A percentile compares a stretch with the other conserved stretches of the same genome.
Evolutionary conservation across 805 yeast species (phyloP).

Genomic region (Jamesozyma jinghongensis): DNA sequence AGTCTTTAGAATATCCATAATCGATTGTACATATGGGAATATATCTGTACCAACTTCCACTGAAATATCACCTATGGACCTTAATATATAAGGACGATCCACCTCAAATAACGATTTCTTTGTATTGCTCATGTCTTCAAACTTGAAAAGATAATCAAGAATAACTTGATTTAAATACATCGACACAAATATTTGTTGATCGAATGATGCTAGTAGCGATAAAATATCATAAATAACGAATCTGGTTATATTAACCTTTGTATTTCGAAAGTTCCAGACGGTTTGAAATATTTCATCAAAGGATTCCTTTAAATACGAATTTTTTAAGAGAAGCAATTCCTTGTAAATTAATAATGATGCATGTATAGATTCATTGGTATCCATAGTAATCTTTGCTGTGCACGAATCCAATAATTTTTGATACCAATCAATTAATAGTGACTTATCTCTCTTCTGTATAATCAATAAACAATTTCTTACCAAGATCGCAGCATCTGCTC

Average conservation of each 20-base stretch:
- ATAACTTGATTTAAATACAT: constrained; percentile 70
- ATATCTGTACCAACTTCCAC: constrained; percentile 63
- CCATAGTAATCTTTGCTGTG: constrained; percentile 40
- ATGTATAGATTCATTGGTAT: constrained; percentile 58
- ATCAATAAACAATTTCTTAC: constrained; percentile 65
- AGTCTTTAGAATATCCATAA: constrained; percentile 68
- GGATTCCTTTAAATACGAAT: constrained; percentile 56
- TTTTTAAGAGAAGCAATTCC: constrained; percentile 63
- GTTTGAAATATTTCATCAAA: constrained; percentile 69
- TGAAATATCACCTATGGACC: constrained; percentile 74
- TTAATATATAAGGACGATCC: constrained; percentile 64
- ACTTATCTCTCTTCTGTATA: constrained; percentile 66
- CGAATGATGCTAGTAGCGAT: constrained; percentile 69
- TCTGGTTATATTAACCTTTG: constrained; percentile 60
- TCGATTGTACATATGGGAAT: constrained; percentile 76
- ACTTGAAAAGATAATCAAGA: constrained; percentile 64
- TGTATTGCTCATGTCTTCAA: constrained; percentile 47
- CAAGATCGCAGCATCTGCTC: constrained; percentile 74
- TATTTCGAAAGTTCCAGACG: constrained; percentile 62
- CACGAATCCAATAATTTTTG: constrained; percentile 56
- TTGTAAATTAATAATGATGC: constrained; percentile 73
- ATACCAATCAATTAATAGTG: constrained; percentile 63
- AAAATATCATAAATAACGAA: constrained; percentile 69
- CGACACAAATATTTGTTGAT: constrained; percentile 63
- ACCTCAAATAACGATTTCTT: constrained; percentile 6